Evolutionary conservation across 306 rosid species (phyloP).

Genomic region (Pyrus pyrifolia): DNA sequence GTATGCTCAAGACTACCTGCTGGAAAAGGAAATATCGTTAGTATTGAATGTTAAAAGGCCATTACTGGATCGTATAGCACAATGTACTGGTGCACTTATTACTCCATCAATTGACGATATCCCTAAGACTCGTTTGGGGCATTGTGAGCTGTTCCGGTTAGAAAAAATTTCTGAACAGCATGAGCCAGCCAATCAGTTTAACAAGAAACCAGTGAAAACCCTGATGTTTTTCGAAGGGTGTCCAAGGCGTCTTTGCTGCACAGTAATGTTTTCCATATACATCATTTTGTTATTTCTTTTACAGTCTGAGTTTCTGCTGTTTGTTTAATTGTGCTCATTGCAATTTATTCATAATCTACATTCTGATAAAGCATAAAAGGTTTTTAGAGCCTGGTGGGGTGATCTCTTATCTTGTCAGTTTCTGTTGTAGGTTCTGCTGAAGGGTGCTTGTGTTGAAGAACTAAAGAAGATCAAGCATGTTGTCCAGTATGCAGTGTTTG

Average conservation of each 20-base stretch:
- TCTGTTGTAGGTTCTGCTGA: conserved; percentile 69
- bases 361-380: background rate
- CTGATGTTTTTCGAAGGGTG: conserved; percentile 98
- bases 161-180: conserved; percentile 66
- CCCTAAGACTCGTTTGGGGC: conserved; percentile 62
- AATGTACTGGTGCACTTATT: conserved; percentile 78
- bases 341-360: conserved; percentile 5
- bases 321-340: background rate
- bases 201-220: conserved; percentile 73
- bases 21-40: conserved; percentile 86
- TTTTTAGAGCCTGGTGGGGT: background rate
- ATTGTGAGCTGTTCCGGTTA: conserved; percentile 87
- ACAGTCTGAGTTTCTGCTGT: background rate
- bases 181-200: conserved; percentile 53
- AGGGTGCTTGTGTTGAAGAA: conserved; percentile 66
- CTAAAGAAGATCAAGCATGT: conserved; percentile 92
- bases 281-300: background rate
- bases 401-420: conserved; percentile 28
- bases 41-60: conserved; percentile 94
- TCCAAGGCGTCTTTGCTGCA: conserved; percentile 92
- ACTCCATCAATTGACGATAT: conserved; percentile 71
- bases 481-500: conserved; percentile 85
- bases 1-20: conserved; percentile 66
- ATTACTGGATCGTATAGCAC: conserved; percentile 80
- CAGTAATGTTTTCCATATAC: conserved; percentile 43